Percentiles rank a stretch among this genome's conserved stretches.
These are phyloP conservation scores for Pythium utonaiense DNA, from an alignment of 352 stramenopile genomes.

Conservation along the genomic window DNA sequence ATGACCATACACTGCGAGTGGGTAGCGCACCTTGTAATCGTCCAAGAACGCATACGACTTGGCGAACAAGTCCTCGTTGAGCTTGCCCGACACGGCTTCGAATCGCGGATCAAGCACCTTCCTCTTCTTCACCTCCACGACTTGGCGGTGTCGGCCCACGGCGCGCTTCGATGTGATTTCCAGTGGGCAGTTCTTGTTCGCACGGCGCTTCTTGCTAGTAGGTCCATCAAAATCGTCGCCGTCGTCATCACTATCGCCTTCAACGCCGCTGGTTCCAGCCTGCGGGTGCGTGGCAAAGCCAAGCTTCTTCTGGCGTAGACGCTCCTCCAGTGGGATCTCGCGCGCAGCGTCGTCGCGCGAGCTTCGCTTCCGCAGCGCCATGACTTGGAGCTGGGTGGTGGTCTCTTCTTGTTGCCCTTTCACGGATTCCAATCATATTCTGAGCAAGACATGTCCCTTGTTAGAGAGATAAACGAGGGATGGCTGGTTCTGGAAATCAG, in stretches of 20 bases:
- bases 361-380: constrained; percentile 15
- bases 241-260: constrained; percentile 11
- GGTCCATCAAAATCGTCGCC: constrained; percentile 9
- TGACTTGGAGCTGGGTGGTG: not conserved
- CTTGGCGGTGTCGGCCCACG: constrained; percentile 73
- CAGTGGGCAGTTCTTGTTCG: constrained; percentile 87
- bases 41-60: constrained; percentile 90
- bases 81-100: constrained; percentile 70
- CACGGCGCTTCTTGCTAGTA: constrained; percentile 26
- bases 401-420: constrained; percentile 9
- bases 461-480: constrained; percentile 4
- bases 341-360: constrained; percentile 21
- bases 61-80: constrained; percentile 87
- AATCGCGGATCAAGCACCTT: constrained; percentile 83
- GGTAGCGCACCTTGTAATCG: constrained; percentile 65
- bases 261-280: constrained; percentile 4
- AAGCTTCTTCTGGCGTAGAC: constrained; percentile 73
- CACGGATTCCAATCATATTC: constrained; percentile 22
- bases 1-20: no score
- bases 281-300: constrained; percentile 41
- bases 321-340: constrained; percentile 78
- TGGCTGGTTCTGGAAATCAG: not conserved
- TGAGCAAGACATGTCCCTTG: constrained; percentile 7
- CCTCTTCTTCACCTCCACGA: constrained; percentile 80
- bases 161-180: constrained; percentile 84